Conservation (phyloP, 345 rosid species). For the Murraya koenigii region DNA sequence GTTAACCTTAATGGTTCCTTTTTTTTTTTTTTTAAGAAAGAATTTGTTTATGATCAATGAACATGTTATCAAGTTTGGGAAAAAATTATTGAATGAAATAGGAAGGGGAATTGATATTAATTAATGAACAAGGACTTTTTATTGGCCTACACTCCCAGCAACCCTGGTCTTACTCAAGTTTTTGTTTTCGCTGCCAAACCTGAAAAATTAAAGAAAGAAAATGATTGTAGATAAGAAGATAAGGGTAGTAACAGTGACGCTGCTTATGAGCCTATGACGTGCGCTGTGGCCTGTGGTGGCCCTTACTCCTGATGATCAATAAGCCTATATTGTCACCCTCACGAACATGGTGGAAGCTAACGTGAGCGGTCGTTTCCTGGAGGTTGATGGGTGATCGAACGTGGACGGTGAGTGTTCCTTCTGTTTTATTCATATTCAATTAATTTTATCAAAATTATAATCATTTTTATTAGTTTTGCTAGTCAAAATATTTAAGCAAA, state of each 20-base stretch:
- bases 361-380: conserved; percentile 29
- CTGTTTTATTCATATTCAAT: not conserved
- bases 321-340: conserved; percentile 30
- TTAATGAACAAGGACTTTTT: too few species aligned
- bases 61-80: not conserved
- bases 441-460: not conserved
- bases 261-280: not conserved
- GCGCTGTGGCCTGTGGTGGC: conserved; percentile 13
- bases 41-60: not conserved
- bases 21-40: not conserved
- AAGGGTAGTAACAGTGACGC: conserved; percentile 17
- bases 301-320: conserved; percentile 12
- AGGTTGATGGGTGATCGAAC: conserved; percentile 28
- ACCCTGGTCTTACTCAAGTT: not conserved
- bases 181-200: conserved; percentile 4
- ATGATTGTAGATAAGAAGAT: conserved; percentile 27
- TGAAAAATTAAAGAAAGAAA: conserved; percentile 5
- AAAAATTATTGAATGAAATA: not conserved
- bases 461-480: not conserved
- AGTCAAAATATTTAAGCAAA: not conserved
- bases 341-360: conserved; percentile 34
- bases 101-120: not conserved
- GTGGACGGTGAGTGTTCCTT: conserved; percentile 37
- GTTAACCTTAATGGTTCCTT: too few species aligned
- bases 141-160: too few species aligned